These are phyloP conservation scores for Barnettozyma salicaria DNA, from an alignment of 805 yeast species.

Conservation along the genomic window DNA sequence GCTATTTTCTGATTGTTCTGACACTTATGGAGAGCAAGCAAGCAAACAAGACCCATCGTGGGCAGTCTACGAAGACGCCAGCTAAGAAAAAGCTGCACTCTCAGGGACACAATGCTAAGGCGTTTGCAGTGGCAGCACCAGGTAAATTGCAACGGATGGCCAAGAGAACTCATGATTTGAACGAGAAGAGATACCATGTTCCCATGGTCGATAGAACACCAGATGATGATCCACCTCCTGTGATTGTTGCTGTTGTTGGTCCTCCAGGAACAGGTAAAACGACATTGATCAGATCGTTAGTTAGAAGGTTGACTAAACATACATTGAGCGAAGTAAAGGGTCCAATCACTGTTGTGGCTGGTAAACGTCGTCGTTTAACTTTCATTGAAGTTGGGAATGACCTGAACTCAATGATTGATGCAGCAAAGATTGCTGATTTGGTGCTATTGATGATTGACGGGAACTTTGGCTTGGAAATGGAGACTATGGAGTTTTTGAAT, in stretches of 20 bases:
- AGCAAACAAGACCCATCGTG: constrained; percentile 79
- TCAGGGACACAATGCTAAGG: constrained; percentile 80
- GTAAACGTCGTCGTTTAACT: constrained; percentile 87
- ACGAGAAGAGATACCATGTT: constrained; percentile 83
- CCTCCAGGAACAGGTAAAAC: constrained; percentile 99
- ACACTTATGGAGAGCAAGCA: constrained; percentile 47
- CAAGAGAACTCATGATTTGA: constrained; percentile 70
- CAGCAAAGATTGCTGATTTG: constrained; percentile 91
- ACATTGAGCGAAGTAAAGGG: constrained; percentile 84
- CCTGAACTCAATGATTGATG: constrained; percentile 90
- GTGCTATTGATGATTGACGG: constrained; percentile 90
- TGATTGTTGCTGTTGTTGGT: constrained; percentile 93
- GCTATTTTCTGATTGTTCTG: no score
- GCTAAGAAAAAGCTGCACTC: constrained; percentile 85
- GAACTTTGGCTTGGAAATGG: constrained; percentile 98
- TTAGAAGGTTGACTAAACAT: constrained; percentile 82
- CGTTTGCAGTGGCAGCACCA: constrained; percentile 79
- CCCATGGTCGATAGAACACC: constrained; percentile 98
- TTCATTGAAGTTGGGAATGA: constrained; percentile 92
- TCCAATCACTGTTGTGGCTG: constrained; percentile 94
- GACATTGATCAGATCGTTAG: constrained; percentile 82
- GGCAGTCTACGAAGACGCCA: constrained; percentile 43
- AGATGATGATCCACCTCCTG: constrained; percentile 96
- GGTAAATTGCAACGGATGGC: constrained; percentile 82
- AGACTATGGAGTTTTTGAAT: constrained; percentile 96